Base-by-base conservation (phyloP, 768 basidiomycete genomes). In the Boletus rubroflammeus region DNA sequence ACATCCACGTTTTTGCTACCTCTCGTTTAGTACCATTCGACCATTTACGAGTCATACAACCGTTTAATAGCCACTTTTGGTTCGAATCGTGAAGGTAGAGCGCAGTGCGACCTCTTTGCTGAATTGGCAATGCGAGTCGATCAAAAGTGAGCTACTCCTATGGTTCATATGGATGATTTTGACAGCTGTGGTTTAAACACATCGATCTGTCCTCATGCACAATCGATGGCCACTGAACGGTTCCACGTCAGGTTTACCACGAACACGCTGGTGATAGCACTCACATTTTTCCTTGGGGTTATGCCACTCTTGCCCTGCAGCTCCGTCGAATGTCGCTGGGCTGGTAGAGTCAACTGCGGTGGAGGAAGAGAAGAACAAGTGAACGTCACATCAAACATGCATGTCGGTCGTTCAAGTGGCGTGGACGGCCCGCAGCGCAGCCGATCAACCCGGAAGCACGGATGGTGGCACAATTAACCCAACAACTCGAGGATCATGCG, bases 41-140 rank as follows among this genome's bases (percentile, higher is more conserved):
- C 55, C 47, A 42, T 46, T 45, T n/a, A 34, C 49, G 28, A 29
- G 19, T 47, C 43, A 39, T 39, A 13, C 44, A 48, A 42, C 21
- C 21, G 49, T 49, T 26, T 46, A 31, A 39, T 36, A n/a, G 5
- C 58, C 48, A 42, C 35, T 35, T 57, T 56, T 35, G 43, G 47
- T 15, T 44, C 28, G 38, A 29, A 57, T 39, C 15, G 55, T 60
- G 58, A 55, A 47, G 51, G 36, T 31, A 39, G 15, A 54, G 42
- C 51, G 41, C 57, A 54, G 52, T 39, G 34, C 23, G 41, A 48
- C 25, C 15, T 34, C 43, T 44, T 41, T 46, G 44, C 21, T 43
- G 40, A 46, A 60, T 68, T 61, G 56, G 54, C 61, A 68, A 61
- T 58, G 59, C 34, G 45, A 57, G 52, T 47, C 31, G 61, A 68